These are phyloP conservation scores for Simmondsia chinensis DNA, from an alignment of 148 eudicot genomes.

Conservation along the genomic window DNA sequence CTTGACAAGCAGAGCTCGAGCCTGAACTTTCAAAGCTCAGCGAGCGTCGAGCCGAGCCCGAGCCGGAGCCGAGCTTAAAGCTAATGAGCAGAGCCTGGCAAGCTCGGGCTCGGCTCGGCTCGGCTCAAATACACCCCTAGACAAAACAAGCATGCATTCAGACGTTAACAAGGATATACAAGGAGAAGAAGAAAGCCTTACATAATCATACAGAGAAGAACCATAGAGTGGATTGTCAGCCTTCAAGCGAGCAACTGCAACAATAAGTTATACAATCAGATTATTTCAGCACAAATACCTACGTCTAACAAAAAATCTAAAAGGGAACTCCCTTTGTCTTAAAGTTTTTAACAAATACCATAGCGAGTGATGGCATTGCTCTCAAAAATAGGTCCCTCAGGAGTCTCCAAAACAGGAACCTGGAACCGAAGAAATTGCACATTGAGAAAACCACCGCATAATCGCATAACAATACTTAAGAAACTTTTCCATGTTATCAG, in stretches of 20 bases:
- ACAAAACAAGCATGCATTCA: no score
- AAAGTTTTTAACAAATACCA: conserved; percentile 22
- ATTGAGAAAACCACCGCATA: no score
- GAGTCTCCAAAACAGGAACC: conserved; percentile 68
- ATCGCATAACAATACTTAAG: neutral
- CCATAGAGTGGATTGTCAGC: conserved; percentile 42
- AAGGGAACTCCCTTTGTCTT: conserved; percentile 7
- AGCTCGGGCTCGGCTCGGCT: no score
- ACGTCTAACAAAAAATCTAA: conserved; percentile 4
- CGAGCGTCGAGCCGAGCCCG: no score
- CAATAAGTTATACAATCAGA: neutral
- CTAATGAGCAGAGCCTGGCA: no score
- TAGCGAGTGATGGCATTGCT: conserved; percentile 76
- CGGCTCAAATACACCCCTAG: no score
- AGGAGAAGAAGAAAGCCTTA: conserved; percentile 13
- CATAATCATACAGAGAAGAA: conserved; percentile 36
- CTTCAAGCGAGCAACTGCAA: conserved; percentile 42
- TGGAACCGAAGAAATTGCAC: neutral
- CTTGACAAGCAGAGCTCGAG: no score
- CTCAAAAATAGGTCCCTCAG: conserved; percentile 51
- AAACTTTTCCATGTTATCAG: neutral
- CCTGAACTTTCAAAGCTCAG: no score
- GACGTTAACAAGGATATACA: no score
- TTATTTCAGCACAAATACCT: conserved; percentile 6
- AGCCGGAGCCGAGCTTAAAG: no score